Evolutionary conservation across 768 basidiomycete species (phyloP), one percentile per base, ranked within the genome.

Genomic region (Boletus subcaerulescens): DNA sequence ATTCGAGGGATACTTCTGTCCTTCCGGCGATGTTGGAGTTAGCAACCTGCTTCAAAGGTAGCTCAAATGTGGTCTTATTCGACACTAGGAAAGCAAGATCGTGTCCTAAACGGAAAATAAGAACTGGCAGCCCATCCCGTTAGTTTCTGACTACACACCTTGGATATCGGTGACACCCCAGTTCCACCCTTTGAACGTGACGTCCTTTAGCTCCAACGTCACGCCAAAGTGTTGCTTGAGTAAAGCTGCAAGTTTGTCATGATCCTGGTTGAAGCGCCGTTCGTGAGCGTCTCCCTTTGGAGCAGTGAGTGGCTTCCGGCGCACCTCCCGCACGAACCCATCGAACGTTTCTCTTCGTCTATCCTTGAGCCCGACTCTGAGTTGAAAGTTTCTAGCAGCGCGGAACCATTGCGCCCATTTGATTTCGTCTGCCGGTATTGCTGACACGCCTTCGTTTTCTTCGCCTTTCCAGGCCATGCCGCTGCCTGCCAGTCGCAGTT

Each of bases 1-100:
- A 97, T 68, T 99, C 97, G n/a, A 99, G 84, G 0, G 97, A 93
- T n/a, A 99, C 97, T 70, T 99, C 97, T 11, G 93, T 95, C 57
- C 92, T 91, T 20, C 93, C 93, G 13, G 93, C 93, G 63, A 98
- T 98, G 74, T 98, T 98, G 44, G 97, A 97, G 72, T 99, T 99
- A 61, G 91, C 89, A 45, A 98, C 93, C 58, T 86, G 76, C 33
- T 79, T 74, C 33, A 98, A 77, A 5, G 97, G 94, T 8, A 99
- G 78, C 62, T 95, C 93, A 66, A 99, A 98, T 0, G 91, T 80
- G 1, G 87, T 86, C 72, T 87, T 91, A 52, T 91, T 91, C 4
- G 89, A 89, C 5, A 98, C 87, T 38, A 89, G 76, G 72, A 99
- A 99, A 6, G 89, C 90, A 31, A 99, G 79, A 50, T 99, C 94